Evolutionary conservation across 208 protist species (phyloP), one percentile per base, ranked within the genome.

Genomic region (Porcisia hertigi): DNA sequence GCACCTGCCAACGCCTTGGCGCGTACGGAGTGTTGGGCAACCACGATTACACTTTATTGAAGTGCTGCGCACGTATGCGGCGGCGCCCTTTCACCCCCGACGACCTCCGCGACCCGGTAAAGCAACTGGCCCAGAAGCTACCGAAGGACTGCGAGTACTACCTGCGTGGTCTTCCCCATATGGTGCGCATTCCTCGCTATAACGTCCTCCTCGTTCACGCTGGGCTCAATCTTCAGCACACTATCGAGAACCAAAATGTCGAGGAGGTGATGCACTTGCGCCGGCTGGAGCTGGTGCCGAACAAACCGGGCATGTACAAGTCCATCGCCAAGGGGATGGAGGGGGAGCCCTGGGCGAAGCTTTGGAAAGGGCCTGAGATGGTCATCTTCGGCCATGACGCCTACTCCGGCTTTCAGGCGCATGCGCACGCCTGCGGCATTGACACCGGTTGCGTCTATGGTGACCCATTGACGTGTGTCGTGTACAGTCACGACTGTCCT

Each of bases 401-500:
- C 23, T 84, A 79, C 65, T 76, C 82, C 23, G 92, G 92, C 47
- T 91, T 97, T 47, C 95, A 98, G 79, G 45, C 79, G 30, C 80
- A 94, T 60, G 75, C 83, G n/a, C 83, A 87, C 70, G 92, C 92
- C 41, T 87, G 76, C 54, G 95, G 95, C 75, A 92, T 98, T 72
- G 95, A 98, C 76, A 97, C 92, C 20, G 95, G 95, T 57, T 98
- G 95, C 65, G 92, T 94, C 30, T 98, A 98, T 75, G 95, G 95
- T 54, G 75, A 87, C 34, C 73, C 85, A 12, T 85, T 98, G 25
- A 98, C 93, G 9, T 93, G 89, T 77, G 82, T 95, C 4, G 83
- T 97, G 34, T 94, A 88, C 73, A 70, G 85, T 69, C 71, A 49
- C 2, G 84, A 85, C 30, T 79, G 60, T 58, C 86, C 84, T 4